Evolutionary conservation across 805 yeast species (phyloP).

Genomic region (Danielozyma ontarioensis): DNA sequence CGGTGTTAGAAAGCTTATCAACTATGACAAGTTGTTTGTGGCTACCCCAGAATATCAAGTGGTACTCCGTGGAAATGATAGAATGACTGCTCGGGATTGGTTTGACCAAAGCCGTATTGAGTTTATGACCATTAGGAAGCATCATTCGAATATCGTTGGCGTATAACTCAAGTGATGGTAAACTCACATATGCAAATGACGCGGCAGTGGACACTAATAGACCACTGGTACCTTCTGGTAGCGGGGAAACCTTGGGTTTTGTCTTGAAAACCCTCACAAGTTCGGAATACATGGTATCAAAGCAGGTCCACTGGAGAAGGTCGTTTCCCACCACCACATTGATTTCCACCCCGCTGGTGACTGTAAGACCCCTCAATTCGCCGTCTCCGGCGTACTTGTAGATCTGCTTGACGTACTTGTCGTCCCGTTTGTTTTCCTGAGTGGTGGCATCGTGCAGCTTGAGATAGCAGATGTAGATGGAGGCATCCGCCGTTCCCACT

Average conservation of each 20-base stretch:
- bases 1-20: background rate
- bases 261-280: conserved; percentile 23
- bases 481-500: conserved; percentile 24
- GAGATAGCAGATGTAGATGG: conserved; percentile 20
- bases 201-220: conserved; percentile 3
- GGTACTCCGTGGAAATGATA: background rate
- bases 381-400: conserved; percentile 10
- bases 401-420: conserved; percentile 25
- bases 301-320: conserved; percentile 28
- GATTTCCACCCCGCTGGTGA: conserved; percentile 17
- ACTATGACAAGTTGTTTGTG: background rate
- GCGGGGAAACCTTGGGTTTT: conserved; percentile 6
- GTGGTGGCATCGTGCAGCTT: conserved; percentile 23
- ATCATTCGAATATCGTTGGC: too few relatives aligned
- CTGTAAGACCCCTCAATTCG: conserved; percentile 13
- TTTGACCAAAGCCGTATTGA: too few relatives aligned
- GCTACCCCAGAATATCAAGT: too few relatives aligned
- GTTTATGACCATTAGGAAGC: background rate
- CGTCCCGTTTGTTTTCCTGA: conserved; percentile 30
- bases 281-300: conserved; percentile 25
- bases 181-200: background rate
- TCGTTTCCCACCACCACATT: conserved; percentile 14
- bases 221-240: conserved; percentile 1
- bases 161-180: background rate
- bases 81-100: too few relatives aligned